Evolutionary conservation across 2,329 filamentous ascomycete genomes (phyloP), one percentile per base, ranked within the genome.

Genomic region (Botrytis galanthina): DNA sequence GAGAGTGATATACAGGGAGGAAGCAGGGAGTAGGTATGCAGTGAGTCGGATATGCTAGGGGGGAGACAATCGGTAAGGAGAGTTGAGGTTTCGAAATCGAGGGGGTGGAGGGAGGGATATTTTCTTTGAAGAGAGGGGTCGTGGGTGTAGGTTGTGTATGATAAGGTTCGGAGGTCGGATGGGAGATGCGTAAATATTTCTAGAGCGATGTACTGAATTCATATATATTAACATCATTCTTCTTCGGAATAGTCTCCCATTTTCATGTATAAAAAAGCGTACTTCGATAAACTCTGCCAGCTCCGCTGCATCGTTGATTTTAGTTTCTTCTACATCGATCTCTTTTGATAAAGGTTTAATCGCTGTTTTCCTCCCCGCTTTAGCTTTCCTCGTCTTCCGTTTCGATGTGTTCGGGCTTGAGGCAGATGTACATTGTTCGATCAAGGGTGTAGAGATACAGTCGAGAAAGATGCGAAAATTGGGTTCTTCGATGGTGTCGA

Each of bases 391-490:
- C 32, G 74, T 84, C 85, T 74, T 86, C 85, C 75, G 86, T 39
- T 72, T 63, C 16, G 61, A 29, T 16, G 37, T 12, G 20, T 44
- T 87, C 39, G 73, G 74, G 75, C 84, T 85, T 37, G 81, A 75
- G 39, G 84, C 79, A 16, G 82, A 80, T 7, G 86, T 82, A 20
- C 90, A 86, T 74, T 86, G 89, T 68, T 89, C 88, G 70, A 95
- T 87, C 20, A 96, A 84, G 0, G 89, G 86, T 26, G 88, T 88
- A 14, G 92, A 92, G 75, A 96, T 84, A 79, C 89, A 93, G 78
- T 96, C 93, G 71, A 91, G 86, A 81, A 96, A 94, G 64, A 89
- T 84, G 70, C 90, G 87, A 80, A 89, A 91, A 78, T 93, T 93
- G 57, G 82, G 78, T 69, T 84, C 82, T 73, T 84, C 80, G 26